phyloP scores from a whole-genome alignment of 306 rosid species.

The Dalbergia oliveri region DNA sequence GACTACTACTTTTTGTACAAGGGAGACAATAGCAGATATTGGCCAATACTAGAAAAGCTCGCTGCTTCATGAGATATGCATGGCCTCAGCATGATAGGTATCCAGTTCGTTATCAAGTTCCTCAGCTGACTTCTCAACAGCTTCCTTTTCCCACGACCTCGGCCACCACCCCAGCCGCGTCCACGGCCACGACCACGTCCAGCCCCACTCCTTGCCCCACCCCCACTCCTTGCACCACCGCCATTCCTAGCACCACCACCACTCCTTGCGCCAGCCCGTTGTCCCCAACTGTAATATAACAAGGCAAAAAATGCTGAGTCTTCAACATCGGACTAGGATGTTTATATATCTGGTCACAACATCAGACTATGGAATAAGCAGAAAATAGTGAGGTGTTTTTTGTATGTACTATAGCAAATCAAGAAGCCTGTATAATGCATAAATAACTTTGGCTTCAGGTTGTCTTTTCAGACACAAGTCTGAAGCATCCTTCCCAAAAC shows the following conservation, averaged over 20 bases:
- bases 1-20: conserved; percentile 63
- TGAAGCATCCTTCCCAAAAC: neutral
- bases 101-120: conserved; percentile 91
- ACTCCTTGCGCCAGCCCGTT: conserved; percentile 34
- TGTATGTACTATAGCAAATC: neutral
- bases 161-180: conserved; percentile 47
- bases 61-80: conserved; percentile 63
- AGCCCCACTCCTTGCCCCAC: conserved; percentile 49
- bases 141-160: conserved; percentile 70
- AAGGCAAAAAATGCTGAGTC: neutral
- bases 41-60: conserved; percentile 18
- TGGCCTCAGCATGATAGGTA: conserved; percentile 81
- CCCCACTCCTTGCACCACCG: conserved; percentile 55
- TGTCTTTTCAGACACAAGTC: neutral
- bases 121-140: conserved; percentile 78
- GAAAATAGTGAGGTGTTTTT: neutral
- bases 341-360: neutral
- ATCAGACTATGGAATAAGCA: neutral
- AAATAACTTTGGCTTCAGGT: neutral
- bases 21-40: conserved; percentile 41
- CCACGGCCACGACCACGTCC: conserved; percentile 58
- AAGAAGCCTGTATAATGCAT: neutral
- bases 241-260: conserved; percentile 58
- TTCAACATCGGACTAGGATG: neutral
- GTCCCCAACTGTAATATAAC: conserved; percentile 51